Conservation (phyloP, 2,329 filamentous ascomycete genomes). For the Thielaviopsis euricoi region DNA sequence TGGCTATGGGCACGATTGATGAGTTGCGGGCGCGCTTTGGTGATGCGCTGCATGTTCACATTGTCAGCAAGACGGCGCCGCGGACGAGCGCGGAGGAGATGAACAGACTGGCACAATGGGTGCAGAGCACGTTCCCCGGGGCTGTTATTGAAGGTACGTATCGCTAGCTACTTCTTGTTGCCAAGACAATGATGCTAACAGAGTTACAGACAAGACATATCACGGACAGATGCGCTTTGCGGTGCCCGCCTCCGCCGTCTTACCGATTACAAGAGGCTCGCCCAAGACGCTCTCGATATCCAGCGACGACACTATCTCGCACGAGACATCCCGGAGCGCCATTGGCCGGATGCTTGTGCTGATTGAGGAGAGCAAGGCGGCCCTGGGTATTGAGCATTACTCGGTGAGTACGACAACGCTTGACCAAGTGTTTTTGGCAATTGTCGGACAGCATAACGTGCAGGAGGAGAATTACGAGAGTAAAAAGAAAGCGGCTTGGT, state of each 20-base stretch:
- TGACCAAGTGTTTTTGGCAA: conserved; percentile 78
- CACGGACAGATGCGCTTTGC: conserved; percentile 82
- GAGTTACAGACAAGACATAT: conserved; percentile 42
- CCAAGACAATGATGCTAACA: not conserved
- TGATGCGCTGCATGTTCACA: conserved; percentile 63
- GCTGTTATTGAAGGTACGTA: conserved; percentile 42
- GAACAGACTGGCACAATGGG: conserved; percentile 47
- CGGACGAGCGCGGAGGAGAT: conserved; percentile 56
- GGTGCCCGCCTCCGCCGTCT: conserved; percentile 37
- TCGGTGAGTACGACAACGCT: conserved; percentile 74
- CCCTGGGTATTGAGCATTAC: conserved; percentile 66
- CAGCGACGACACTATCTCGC: conserved; percentile 8
- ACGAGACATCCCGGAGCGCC: conserved; percentile 27
- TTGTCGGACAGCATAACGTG: conserved; percentile 66
- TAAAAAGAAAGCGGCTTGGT: conserved; percentile 15
- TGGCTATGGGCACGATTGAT: conserved; percentile 65
- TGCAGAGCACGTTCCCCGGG: conserved; percentile 40
- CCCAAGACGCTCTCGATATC: not conserved
- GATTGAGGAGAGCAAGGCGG: conserved; percentile 53
- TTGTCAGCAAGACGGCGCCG: conserved; percentile 61
- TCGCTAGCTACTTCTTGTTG: not conserved
- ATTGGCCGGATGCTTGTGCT: conserved; percentile 55
- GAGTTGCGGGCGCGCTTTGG: conserved; percentile 59
- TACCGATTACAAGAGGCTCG: not conserved
- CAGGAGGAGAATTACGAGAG: conserved; percentile 50